These are phyloP conservation scores for Pleurotus cornucopiae DNA, from an alignment of 768 basidiomycete genomes.

Conservation along the genomic window DNA sequence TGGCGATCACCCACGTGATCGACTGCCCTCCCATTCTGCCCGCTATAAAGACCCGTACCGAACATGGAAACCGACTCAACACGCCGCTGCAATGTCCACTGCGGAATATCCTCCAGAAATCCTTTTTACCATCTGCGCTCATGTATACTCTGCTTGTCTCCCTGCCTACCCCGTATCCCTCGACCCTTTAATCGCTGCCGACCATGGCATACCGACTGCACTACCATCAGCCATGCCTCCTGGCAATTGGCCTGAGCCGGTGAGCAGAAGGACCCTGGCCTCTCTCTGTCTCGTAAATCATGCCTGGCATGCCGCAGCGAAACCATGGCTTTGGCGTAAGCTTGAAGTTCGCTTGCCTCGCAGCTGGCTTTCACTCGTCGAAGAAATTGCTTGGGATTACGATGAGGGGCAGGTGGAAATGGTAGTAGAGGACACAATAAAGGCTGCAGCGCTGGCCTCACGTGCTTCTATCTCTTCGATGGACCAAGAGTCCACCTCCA, in stretches of 20 bases:
- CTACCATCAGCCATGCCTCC: slow-evolving; percentile 75
- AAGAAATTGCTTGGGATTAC: slow-evolving; percentile 73
- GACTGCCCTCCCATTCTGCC: not conserved
- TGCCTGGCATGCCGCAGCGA: slow-evolving; percentile 78
- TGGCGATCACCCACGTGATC: slow-evolving; percentile 9
- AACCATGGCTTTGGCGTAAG: slow-evolving; percentile 83
- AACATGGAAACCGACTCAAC: not conserved
- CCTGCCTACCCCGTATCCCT: slow-evolving; percentile 55
- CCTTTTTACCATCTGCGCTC: slow-evolving; percentile 66
- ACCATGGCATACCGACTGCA: slow-evolving; percentile 50
- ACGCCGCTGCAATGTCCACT: not conserved
- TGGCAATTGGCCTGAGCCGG: slow-evolving; percentile 63
- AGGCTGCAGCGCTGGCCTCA: slow-evolving; percentile 62
- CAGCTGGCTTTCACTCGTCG: slow-evolving; percentile 80
- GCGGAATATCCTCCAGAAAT: slow-evolving; percentile 54
- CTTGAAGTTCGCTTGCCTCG: slow-evolving; percentile 80
- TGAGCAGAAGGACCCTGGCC: slow-evolving; percentile 60
- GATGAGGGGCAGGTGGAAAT: slow-evolving; percentile 40
- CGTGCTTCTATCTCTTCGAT: slow-evolving; percentile 35
- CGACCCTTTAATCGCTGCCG: slow-evolving; percentile 57
- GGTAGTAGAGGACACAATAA: slow-evolving; percentile 57
- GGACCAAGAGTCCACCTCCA: slow-evolving; percentile 39
- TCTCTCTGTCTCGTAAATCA: slow-evolving; percentile 75
- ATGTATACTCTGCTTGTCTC: slow-evolving; percentile 62
- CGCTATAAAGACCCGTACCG: slow-evolving; percentile 8